These are phyloP conservation scores for Lindgomyces ingoldianus DNA, from an alignment of 495 filamentous ascomycete species.

Conservation along the genomic window DNA sequence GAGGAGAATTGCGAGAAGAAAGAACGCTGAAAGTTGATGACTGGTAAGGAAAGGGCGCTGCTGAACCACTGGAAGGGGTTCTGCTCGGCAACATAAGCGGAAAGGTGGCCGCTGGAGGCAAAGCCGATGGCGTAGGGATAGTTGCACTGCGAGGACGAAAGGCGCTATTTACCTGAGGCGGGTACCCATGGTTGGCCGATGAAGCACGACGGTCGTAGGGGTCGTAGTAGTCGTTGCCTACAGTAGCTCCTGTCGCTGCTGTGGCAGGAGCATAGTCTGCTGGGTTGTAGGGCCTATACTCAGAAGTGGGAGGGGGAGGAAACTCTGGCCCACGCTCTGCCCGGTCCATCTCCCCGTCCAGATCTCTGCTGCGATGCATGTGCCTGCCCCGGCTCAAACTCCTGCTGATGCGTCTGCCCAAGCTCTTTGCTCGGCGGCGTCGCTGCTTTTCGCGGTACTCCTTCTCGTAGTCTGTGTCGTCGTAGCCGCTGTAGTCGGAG, in stretches of 20 bases:
- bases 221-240: conserved; percentile 20
- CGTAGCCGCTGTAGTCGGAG: conserved; percentile 31
- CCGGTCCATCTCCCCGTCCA: conserved; percentile 25
- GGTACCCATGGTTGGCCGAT: conserved; percentile 27
- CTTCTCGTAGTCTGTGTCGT: conserved; percentile 33
- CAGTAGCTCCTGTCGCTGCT: conserved; percentile 10
- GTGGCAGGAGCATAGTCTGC: conserved; percentile 31
- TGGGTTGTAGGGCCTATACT: conserved; percentile 40
- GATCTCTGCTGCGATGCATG: conserved; percentile 6
- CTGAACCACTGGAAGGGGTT: conserved; percentile 2
- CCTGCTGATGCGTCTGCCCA: conserved; percentile 27
- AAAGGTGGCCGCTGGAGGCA: not conserved
- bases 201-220: conserved; percentile 26
- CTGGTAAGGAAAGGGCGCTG: not conserved
- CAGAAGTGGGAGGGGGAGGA: conserved; percentile 25
- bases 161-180: conserved; percentile 37
- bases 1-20: conserved; percentile 26
- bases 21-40: conserved; percentile 5
- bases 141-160: conserved; percentile 29
- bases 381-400: conserved; percentile 22
- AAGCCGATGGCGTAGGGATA: not conserved
- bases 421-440: conserved; percentile 26
- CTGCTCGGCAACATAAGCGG: conserved; percentile 7
- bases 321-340: conserved; percentile 21
- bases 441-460: conserved; percentile 16